These are phyloP conservation scores for Sarocladium oryzae DNA, from an alignment of 2,329 filamentous ascomycete genomes.

Conservation along the genomic window DNA sequence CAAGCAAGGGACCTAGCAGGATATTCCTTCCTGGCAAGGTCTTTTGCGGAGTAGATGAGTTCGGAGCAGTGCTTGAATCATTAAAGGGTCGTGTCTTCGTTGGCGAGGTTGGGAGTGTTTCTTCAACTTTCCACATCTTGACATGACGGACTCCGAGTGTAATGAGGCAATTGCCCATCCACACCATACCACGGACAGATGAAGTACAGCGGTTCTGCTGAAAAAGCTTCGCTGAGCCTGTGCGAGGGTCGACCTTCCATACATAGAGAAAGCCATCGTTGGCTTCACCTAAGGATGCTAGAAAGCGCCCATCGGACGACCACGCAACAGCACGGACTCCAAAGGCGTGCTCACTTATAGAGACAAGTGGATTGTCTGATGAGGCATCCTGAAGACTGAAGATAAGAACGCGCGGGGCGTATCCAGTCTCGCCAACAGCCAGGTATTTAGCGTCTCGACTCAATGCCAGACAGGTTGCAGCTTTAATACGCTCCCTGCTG, in stretches of 20 bases:
- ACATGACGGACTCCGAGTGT: constrained; percentile 88
- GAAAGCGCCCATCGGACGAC: constrained; percentile 76
- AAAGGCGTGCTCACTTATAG: constrained; percentile 82
- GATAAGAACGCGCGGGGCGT: constrained; percentile 83
- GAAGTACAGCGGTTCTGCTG: constrained; percentile 89
- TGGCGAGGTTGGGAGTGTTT: constrained; percentile 52
- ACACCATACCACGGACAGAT: constrained; percentile 77
- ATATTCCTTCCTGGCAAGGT: constrained; percentile 83
- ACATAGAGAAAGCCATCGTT: constrained; percentile 94
- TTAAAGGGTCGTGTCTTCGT: constrained; percentile 51
- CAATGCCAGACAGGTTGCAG: constrained; percentile 82
- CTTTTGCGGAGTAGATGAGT: constrained; percentile 36
- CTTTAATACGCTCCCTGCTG: constrained; percentile 87
- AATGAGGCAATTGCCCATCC: constrained; percentile 78
- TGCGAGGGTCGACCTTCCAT: constrained; percentile 80
- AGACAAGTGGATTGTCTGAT: constrained; percentile 74
- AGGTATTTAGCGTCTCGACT: constrained; percentile 82
- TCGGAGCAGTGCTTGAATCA: constrained; percentile 26
- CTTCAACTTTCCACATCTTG: constrained; percentile 86
- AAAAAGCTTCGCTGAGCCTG: constrained; percentile 71
- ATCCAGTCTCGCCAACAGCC: constrained; percentile 92
- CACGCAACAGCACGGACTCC: constrained; percentile 86
- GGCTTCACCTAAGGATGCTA: constrained; percentile 80
- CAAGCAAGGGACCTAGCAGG: constrained; percentile 71
- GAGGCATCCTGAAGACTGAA: constrained; percentile 78